phyloP scores from a whole-genome alignment of 2,329 filamentous ascomycete genomes.

The Cadophora luteo-olivacea region DNA sequence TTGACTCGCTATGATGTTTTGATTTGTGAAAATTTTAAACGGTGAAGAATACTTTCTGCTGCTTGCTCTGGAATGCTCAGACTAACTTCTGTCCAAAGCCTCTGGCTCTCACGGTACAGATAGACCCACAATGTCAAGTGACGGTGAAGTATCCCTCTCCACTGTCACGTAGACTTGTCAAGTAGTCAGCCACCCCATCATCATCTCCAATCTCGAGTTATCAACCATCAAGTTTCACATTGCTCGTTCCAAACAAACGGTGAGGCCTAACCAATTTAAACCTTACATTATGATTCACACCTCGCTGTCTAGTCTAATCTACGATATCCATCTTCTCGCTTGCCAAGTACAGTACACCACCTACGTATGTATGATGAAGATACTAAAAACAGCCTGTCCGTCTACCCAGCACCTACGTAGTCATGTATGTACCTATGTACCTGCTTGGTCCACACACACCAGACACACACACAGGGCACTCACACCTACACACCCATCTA shows the following conservation, averaged over 20 bases:
- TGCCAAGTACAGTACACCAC: neutral
- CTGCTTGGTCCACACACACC: neutral
- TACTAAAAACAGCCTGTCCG: neutral
- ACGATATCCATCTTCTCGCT: neutral
- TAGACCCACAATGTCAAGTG: neutral
- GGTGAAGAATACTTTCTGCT: neutral
- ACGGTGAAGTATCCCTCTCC: neutral
- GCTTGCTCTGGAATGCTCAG: neutral
- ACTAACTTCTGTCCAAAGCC: neutral
- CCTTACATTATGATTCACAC: neutral
- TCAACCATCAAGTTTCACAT: neutral
- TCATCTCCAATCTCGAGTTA: neutral
- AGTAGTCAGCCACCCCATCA: neutral
- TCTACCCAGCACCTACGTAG: neutral
- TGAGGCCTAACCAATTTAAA: neutral
- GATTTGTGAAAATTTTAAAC: neutral
- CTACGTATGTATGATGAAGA: neutral
- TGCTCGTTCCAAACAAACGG: neutral
- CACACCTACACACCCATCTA: neutral
- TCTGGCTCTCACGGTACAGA: neutral
- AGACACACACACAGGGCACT: neutral
- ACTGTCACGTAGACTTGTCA: neutral
- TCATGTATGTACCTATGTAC: constrained; percentile 1
- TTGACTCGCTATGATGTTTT: neutral
- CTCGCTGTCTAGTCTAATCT: neutral